A percentile compares a stretch with the other conserved stretches of the same genome.
Conservation (phyloP, 2,329 filamentous ascomycete species). For the Rhexocercosporidium sp. region DNA sequence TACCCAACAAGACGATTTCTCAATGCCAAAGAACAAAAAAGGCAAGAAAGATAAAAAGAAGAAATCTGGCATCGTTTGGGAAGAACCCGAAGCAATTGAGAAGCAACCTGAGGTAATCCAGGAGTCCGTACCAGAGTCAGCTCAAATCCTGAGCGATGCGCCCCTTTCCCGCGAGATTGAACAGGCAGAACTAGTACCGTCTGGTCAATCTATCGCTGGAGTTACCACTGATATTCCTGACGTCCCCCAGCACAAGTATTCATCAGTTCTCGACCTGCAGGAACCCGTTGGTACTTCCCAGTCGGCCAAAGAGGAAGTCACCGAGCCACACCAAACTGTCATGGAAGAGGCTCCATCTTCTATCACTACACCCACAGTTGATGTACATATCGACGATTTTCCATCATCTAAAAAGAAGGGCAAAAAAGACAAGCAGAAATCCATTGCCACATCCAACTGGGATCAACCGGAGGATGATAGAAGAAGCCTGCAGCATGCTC, state of each 20-base stretch:
- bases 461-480: background rate
- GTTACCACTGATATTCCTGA: background rate
- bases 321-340: background rate
- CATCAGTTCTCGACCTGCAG: background rate
- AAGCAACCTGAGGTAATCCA: background rate
- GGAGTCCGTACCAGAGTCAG: background rate
- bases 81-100: slow-evolving; percentile 6
- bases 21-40: slow-evolving; percentile 9
- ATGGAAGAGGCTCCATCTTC: background rate
- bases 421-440: slow-evolving; percentile 40
- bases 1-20: slow-evolving; percentile 7
- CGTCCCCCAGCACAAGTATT: background rate
- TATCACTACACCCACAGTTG: background rate
- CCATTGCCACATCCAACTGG: slow-evolving; percentile 7
- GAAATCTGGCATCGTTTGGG: slow-evolving; percentile 3
- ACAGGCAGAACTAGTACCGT: background rate
- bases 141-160: background rate
- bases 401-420: slow-evolving; percentile 19
- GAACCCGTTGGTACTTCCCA: background rate
- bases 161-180: background rate
- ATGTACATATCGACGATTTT: slow-evolving; percentile 12
- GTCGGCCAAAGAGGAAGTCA: background rate
- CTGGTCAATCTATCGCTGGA: background rate
- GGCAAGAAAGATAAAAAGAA: slow-evolving; percentile 18
- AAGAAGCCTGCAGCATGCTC: background rate